Percentiles rank a stretch among this genome's conserved stretches.
Evolutionary conservation across 768 basidiomycete genomes (phyloP).

Genomic region (Leccinellum rugosiceps): DNA sequence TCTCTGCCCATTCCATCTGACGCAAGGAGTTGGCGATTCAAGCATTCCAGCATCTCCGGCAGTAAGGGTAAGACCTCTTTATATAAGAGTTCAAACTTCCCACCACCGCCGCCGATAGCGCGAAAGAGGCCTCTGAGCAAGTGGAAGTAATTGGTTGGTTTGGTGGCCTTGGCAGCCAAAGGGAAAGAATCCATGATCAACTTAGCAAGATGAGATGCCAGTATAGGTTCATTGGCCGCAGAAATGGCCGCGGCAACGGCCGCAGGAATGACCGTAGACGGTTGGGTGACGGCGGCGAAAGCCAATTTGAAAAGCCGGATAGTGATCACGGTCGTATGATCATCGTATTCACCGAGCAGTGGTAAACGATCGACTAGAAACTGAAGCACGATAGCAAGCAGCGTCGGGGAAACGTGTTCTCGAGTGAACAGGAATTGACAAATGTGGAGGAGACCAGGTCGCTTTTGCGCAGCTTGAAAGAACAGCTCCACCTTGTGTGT

Average conservation of each 20-base stretch:
- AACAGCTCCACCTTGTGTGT: constrained; percentile 90
- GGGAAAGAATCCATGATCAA: constrained; percentile 97
- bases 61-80: constrained; percentile 94
- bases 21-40: constrained; percentile 85
- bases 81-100: constrained; percentile 90
- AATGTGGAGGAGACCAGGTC: constrained; percentile 77
- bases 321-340: constrained; percentile 75
- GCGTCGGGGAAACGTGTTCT: constrained; percentile 71
- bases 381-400: constrained; percentile 85
- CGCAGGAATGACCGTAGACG: neutral
- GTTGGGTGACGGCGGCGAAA: constrained; percentile 78
- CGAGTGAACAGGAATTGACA: constrained; percentile 80
- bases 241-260: constrained; percentile 37
- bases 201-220: constrained; percentile 90
- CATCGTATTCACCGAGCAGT: constrained; percentile 80
- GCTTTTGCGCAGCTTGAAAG: constrained; percentile 73
- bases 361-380: constrained; percentile 83
- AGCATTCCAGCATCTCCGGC: constrained; percentile 94
- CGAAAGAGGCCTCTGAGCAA: constrained; percentile 90
- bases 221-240: constrained; percentile 77
- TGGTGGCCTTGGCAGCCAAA: constrained; percentile 84
- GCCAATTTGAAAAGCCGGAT: constrained; percentile 95
- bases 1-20: constrained; percentile 83
- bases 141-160: constrained; percentile 90
- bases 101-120: constrained; percentile 87